Base-by-base conservation (phyloP, 768 basidiomycete genomes). In the Pulveroboletus ravenelii region DNA sequence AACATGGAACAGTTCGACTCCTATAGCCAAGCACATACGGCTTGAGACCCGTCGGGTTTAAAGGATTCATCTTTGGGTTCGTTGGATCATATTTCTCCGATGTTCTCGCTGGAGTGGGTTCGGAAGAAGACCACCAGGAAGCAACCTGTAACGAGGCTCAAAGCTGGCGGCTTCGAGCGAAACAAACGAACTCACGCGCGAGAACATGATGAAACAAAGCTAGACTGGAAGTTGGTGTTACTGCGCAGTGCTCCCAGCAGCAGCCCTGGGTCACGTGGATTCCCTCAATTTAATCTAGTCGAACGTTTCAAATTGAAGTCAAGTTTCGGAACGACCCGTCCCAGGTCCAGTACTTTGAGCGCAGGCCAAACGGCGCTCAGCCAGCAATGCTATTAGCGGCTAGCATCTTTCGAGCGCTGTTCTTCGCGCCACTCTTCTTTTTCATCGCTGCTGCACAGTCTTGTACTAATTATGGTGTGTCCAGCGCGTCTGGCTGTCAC, bases 41-140 rank as follows among this genome's bases (percentile, higher is more conserved):
- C 67, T 98, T 99, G 46, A 96, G 71, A n/a, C 93, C 93, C 61
- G 93, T 62, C 0, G 95, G 95, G 66, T 98, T 98, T 50, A 94
- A 70, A 9, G 91, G 93, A 65, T 96, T 96, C 74, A 79, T 72
- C 62, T 82, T 84, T 9, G 87, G 87, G 63, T 89, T 76, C 14
- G 86, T 85, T 1, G 86, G 82, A 69, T 89, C 82, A 54, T 74
- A 88, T 35, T 78, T 74, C 50, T 75, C 74, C 55, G 65, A 55
- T 32, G 69, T 60, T 32, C 60, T 48, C 12, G 59, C 36, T 8
- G 71, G 61, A n/a, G 60, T 13, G 4, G 70, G 48, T 17, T 67
- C 25, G 1, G 66, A 46, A 8, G 75, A 68, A 20, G 81, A 79
- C 82, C 81, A 87, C 69, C 77, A 76, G 5, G 80, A 78, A 17